Conservation (phyloP, 768 basidiomycete genomes). For the Russula olivacea region DNA sequence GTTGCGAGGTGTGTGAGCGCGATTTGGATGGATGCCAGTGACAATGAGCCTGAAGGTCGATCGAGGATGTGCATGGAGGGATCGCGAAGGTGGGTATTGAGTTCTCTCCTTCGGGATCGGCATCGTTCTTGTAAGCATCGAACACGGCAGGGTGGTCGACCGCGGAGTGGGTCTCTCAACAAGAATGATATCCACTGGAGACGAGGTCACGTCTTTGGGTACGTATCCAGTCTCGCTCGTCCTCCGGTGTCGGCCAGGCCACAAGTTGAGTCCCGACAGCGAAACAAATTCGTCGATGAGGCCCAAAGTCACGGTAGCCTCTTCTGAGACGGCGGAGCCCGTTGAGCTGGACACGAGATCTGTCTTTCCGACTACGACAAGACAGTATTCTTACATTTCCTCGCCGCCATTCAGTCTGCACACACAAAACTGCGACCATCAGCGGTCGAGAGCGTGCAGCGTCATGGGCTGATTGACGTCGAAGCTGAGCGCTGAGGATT, state of each 20-base stretch:
- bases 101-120: conserved; percentile 3
- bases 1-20: too few species aligned
- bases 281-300: conserved; percentile 53
- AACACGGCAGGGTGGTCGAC: too few species aligned
- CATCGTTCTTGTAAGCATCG: conserved; percentile 8
- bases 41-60: too few species aligned
- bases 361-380: too few species aligned
- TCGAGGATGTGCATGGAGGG: too few species aligned
- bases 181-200: too few species aligned
- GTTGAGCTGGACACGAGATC: too few species aligned
- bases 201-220: too few species aligned
- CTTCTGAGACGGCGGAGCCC: conserved; percentile 33
- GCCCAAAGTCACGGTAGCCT: conserved; percentile 42
- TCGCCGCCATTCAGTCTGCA: too few species aligned
- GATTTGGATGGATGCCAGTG: too few species aligned
- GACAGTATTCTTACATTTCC: too few species aligned
- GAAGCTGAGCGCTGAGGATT: conserved; percentile 55
- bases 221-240: not conserved
- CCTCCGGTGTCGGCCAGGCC: conserved; percentile 12
- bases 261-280: conserved; percentile 14
- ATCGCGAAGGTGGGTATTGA: conserved; percentile 1
- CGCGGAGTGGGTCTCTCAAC: too few species aligned
- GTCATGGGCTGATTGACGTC: conserved; percentile 66
- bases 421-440: conserved; percentile 74
- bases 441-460: conserved; percentile 52